phyloP scores from a whole-genome alignment of 2,329 filamentous ascomycete species.

The Ilyonectria sp. region DNA sequence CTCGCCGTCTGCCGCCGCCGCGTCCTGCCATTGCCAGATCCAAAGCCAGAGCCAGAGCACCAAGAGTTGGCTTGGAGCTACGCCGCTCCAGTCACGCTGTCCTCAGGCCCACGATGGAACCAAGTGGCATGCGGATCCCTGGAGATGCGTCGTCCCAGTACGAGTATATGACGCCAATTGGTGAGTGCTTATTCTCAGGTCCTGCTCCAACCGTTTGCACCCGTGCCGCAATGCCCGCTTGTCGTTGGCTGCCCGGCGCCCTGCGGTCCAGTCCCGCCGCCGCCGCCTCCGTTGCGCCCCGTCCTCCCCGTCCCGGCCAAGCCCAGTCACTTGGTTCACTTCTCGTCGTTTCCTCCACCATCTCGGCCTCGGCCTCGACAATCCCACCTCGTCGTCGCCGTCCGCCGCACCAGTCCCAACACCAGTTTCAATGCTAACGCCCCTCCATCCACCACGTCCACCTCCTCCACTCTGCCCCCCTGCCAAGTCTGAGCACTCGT shows the following conservation, averaged over 20 bases:
- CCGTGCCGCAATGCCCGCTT: slow-evolving; percentile 61
- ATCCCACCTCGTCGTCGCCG: slow-evolving; percentile 17
- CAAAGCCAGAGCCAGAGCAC: slow-evolving; percentile 36
- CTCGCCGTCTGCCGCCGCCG: slow-evolving; percentile 34
- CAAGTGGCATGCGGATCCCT: slow-evolving; percentile 61
- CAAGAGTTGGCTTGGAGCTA: slow-evolving; percentile 35
- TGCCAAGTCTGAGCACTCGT: slow-evolving; percentile 22
- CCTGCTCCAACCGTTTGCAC: slow-evolving; percentile 60
- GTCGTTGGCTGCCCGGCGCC: slow-evolving; percentile 60
- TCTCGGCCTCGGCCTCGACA: slow-evolving; percentile 26
- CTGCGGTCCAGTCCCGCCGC: slow-evolving; percentile 45
- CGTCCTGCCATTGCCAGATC: slow-evolving; percentile 31
- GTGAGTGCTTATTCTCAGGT: slow-evolving; percentile 61
- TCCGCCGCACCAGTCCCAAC: slow-evolving; percentile 17
- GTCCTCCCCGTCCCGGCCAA: slow-evolving; percentile 44
- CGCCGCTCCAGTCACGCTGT: slow-evolving; percentile 40
- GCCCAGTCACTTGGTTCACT: slow-evolving; percentile 31
- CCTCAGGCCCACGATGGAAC: slow-evolving; percentile 54
- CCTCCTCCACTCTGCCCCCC: slow-evolving; percentile 25
- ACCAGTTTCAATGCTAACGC: slow-evolving; percentile 28
- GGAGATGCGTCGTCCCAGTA: slow-evolving; percentile 60
- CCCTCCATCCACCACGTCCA: slow-evolving; percentile 28
- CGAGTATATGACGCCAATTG: slow-evolving; percentile 68
- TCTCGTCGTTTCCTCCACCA: slow-evolving; percentile 23
- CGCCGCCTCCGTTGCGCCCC: slow-evolving; percentile 46